Base-by-base conservation (phyloP, 129 eudicot genomes). In the Solidago caesia region DNA sequence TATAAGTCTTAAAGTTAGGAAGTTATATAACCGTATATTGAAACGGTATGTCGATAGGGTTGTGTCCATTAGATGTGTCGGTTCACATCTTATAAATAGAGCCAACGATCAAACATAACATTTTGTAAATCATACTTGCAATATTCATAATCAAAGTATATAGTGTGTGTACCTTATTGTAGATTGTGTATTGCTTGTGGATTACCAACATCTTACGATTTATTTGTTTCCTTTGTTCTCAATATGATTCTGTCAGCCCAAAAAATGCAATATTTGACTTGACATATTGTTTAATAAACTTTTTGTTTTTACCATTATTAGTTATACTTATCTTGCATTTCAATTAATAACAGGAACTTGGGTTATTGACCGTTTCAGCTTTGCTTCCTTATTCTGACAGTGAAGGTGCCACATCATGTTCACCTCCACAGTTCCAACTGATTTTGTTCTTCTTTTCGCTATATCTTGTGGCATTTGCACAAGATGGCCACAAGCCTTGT, bases 401-500 rank as follows among this genome's bases (percentile, higher is more conserved):
- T 70, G 78, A 75, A 78, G 75, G 49, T 47, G 25, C 44, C 60
- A 69, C 68, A 52, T 25, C 70, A 63, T 74, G 80, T 57, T 78
- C 80, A 10, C 82, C 84, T n/a, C 49, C 80, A 60, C 77, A 70
- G 15, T 64, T 81, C 44, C 85, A 80, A 69, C 15, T 78, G 8
- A 29, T 71, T 68, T 46, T 85, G 13, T 80, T 90, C 75, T 90
- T 66, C 70, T 14, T 80, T 33, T 85, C 97, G 13, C 76, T 91
- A 9, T 91, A 91, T 66, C 64, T 88, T 5, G 68, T 91, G 62
- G 94, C 94, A 58, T 60, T 86, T 15, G 86, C 82, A 4, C 91
- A 85, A 85, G 91, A 86, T 42, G 85, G 83, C 46, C 84, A 82
- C 72, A 85, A 88, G 61, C 97, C 94, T 16, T 85, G 91, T 65